Evolutionary conservation across 1,284 basidiomycete genomes (phyloP), one percentile per base, ranked within the genome.

Genomic region (Earliella scabrosa): DNA sequence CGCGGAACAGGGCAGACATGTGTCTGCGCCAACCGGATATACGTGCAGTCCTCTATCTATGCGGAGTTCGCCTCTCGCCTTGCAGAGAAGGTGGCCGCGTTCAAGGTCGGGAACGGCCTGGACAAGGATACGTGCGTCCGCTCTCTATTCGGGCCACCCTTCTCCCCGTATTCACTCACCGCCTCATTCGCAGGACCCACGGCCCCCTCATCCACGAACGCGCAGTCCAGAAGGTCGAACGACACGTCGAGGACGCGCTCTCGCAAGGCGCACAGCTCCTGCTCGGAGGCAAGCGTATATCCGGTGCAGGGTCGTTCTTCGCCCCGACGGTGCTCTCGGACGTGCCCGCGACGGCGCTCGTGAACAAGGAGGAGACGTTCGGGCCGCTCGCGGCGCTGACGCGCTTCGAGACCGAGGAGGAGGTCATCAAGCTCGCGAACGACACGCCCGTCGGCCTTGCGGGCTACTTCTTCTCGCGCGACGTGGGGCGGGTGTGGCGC

Each of bases 361-460:
- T 93, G 60, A 82, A 85, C 64, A 66, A 68, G 14, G 95, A 97
- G 71, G 94, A 97, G 77, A 96, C 94, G 0, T 97, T 97, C 66
- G 94, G 94, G 0, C 94, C 95, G 0, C 69, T 93, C 34, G 91
- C 90, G 0, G 86, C 89, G 7, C 73, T 92, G 29, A 83, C 78
- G 72, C 90, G 88, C 68, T 99, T 99, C 72, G 87, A 91, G 68
- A 92, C 91, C 0, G 97, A 99, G 74, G 93, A 95, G 47, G 90
- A 98, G 70, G 95, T 96, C 3, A 77, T 99, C 55, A 82, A 82
- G 66, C 76, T 91, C 53, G 96, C 97, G 29, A 99, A 99, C 73
- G 77, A 87, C 63, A 82, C 90, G 1, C 84, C 92, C 23, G 87
- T 93, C 43, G 97, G 97, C 0, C 81, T 99, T 18, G 95, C 96